Conservation (phyloP, 495 filamentous ascomycete genomes). For the Aspergillus sparsus region DNA sequence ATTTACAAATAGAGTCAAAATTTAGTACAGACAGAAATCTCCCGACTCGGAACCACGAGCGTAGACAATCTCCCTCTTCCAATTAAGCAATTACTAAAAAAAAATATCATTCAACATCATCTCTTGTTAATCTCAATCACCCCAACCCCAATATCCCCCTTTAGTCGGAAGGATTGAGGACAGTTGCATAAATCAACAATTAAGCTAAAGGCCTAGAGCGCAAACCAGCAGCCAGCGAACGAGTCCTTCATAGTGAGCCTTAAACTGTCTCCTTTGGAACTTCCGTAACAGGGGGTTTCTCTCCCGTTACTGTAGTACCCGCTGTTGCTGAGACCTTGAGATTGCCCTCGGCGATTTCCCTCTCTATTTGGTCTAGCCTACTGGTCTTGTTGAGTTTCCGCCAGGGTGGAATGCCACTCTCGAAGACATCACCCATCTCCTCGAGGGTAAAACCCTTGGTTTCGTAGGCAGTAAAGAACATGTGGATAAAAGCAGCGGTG, state of each 20-base stretch:
- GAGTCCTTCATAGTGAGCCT: no score
- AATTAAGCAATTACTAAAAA: no score
- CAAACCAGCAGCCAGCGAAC: background rate
- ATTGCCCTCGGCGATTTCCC: constrained; percentile 23
- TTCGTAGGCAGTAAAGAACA: constrained; percentile 59
- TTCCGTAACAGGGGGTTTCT: background rate
- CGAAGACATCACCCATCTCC: constrained; percentile 50
- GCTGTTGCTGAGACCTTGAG: constrained; percentile 10
- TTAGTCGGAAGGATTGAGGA: background rate
- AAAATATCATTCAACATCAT: no score
- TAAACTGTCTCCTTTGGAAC: constrained; percentile 6
- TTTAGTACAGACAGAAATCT: no score
- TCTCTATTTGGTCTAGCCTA: constrained; percentile 18
- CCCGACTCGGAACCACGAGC: no score
- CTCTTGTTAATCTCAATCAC: no score
- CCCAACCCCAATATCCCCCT: no score
- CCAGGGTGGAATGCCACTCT: constrained; percentile 25
- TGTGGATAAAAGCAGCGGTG: constrained; percentile 36
- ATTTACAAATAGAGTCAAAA: no score
- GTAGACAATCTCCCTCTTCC: no score
- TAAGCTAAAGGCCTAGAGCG: background rate
- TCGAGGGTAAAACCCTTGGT: constrained; percentile 54
- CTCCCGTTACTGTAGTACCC: background rate
- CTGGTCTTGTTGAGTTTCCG: constrained; percentile 16
- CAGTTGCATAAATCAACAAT: background rate